Percentiles rank a stretch among this genome's conserved stretches.
phyloP scores from a whole-genome alignment of 495 filamentous ascomycete genomes.

The Lasiosphaeria hispida region DNA sequence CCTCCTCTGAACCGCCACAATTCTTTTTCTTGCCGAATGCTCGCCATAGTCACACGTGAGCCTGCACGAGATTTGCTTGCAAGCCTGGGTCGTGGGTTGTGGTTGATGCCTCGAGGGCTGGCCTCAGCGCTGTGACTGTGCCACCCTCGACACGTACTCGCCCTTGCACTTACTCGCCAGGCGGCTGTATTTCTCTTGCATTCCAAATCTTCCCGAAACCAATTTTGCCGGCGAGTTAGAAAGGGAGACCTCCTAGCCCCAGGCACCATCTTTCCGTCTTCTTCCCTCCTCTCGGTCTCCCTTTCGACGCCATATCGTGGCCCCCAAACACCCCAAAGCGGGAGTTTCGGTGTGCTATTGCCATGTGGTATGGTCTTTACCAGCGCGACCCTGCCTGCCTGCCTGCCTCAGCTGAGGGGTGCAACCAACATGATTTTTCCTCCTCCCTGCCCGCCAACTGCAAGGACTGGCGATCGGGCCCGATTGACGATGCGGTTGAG shows the following conservation, averaged over 20 bases:
- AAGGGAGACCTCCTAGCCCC: conserved; percentile 3
- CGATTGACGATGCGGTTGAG: background rate
- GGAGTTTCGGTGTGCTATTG: background rate
- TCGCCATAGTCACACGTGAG: no score
- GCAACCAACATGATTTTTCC: background rate
- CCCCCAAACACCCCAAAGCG: background rate
- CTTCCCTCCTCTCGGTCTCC: background rate
- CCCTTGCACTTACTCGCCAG: no score
- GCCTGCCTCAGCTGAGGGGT: background rate
- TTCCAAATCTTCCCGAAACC: background rate
- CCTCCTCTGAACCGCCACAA: no score
- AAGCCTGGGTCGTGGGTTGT: no score
- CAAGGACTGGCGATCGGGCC: background rate
- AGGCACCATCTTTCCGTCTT: background rate
- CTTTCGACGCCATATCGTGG: background rate
- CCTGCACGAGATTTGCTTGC: no score
- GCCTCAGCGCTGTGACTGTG: no score
- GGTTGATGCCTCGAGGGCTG: no score
- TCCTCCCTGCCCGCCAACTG: background rate
- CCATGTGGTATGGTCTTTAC: background rate
- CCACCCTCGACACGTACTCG: no score
- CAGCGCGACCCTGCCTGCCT: no score
- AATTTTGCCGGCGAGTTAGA: background rate
- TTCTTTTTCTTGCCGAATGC: no score
- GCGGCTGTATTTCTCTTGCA: background rate